A percentile compares a stretch with the other conserved stretches of the same genome.
These are phyloP conservation scores for Neoarthrinium moseri DNA, from an alignment of 2,329 filamentous ascomycete species.

Conservation along the genomic window DNA sequence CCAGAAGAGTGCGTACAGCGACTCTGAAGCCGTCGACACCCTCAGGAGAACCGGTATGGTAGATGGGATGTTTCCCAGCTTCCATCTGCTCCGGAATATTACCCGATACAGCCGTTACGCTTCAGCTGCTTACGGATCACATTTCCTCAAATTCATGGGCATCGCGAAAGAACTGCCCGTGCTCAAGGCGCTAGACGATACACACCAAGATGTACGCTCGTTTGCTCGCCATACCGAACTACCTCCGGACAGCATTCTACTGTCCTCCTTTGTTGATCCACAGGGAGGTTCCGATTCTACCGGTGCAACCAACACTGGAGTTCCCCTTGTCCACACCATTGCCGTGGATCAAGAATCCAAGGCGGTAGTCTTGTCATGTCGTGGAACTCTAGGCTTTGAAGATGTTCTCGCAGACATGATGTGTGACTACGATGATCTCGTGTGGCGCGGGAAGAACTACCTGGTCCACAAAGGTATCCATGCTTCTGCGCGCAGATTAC, in stretches of 20 bases:
- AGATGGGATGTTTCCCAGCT: constrained; percentile 57
- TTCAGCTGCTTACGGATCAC: constrained; percentile 64
- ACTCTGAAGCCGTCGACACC: constrained; percentile 45
- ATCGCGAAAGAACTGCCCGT: constrained; percentile 52
- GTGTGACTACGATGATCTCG: constrained; percentile 67
- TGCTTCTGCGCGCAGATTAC: constrained; percentile 65
- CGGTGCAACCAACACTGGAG: constrained; percentile 63
- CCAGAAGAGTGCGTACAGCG: constrained; percentile 46
- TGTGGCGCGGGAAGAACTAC: constrained; percentile 63
- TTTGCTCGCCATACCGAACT: constrained; percentile 64
- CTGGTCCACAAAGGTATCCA: constrained; percentile 75
- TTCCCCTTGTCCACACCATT: constrained; percentile 72
- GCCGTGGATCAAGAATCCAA: constrained; percentile 70
- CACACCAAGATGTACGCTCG: constrained; percentile 60
- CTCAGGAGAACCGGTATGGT: constrained; percentile 53
- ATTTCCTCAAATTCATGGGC: constrained; percentile 62
- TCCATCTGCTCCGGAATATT: constrained; percentile 61
- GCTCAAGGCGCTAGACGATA: constrained; percentile 41
- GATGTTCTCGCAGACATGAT: constrained; percentile 73
- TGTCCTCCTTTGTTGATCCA: constrained; percentile 70
- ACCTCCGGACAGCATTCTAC: constrained; percentile 55
- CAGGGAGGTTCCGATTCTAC: constrained; percentile 65
- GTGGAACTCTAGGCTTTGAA: constrained; percentile 71
- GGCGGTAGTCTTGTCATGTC: constrained; percentile 70
- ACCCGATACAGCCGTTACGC: constrained; percentile 66